Evolutionary conservation across 176 grass and related monocot genomes (phyloP), one percentile per base, ranked within the genome.

Genomic region (Oryza australiensis): DNA sequence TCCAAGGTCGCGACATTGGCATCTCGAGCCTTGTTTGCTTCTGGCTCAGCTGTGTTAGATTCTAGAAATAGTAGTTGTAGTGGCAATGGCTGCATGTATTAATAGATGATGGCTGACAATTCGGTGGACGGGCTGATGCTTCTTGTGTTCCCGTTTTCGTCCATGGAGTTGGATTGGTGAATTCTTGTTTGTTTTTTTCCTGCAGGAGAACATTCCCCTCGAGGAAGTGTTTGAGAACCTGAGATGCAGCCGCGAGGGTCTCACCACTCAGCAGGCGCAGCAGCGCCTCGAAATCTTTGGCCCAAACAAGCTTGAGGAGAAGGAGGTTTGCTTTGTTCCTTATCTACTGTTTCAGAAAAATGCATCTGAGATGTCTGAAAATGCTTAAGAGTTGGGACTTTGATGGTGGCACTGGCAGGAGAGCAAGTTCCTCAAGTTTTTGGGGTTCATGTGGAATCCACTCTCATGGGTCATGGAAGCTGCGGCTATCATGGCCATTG

Each of bases 361-460:
- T 29, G 24, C 35, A 41, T 33, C 38, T 62, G 51, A 43, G 68
- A 14, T 70, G 4, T 37, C 4, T 22, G 20, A 12, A 57, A 22
- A 14, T 63, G 12, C 43, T 34, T 62, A 48, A 60, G 3, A 68
- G 20, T n/a, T 71, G 64, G 63, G 20, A 65, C 74, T 66, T 45
- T 80, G 22, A 76, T 53, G 83, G 73, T 18, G 13, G 68, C 91
- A 93, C 88, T 18, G 13, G 68, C 91, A 93, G 92, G 92, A 94
- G 89, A 94, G 88, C 86, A 94, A 94, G 27, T 18, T 89, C n/a
- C 76, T 94, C n/a, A 94, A 94, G 77, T 94, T 91, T 37, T 29
- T 94, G 67, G 92, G 92, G 9, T 94, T 94, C 83, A 94, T 94
- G 92, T 94, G 92, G 92, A 94, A 94, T 62, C 92, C 92, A 41